These are phyloP conservation scores for Candida krabiensis DNA, from an alignment of 805 yeast genomes.

Conservation along the genomic window DNA sequence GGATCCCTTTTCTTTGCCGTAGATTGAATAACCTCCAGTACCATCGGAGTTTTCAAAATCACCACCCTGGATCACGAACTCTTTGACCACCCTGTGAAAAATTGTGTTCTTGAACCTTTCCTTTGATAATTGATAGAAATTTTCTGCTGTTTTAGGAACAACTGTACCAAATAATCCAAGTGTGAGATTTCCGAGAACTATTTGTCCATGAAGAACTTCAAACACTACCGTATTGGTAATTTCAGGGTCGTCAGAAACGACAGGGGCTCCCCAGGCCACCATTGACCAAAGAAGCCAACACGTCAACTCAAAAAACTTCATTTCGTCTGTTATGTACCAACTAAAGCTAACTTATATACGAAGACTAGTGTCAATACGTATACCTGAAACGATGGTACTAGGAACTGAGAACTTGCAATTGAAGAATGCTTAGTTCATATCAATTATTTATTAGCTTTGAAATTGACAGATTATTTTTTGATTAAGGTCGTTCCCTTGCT, in stretches of 20 bases:
- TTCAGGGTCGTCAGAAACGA: constrained; percentile 41
- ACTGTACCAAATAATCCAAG: constrained; percentile 66
- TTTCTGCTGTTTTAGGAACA: constrained; percentile 62
- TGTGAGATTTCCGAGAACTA: constrained; percentile 43
- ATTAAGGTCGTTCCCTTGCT: no score
- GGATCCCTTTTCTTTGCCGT: constrained; percentile 51
- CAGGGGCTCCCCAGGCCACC: constrained; percentile 5
- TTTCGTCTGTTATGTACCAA: not conserved
- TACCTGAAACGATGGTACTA: no score
- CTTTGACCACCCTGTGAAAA: constrained; percentile 73
- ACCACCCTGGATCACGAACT: constrained; percentile 87
- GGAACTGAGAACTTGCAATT: no score
- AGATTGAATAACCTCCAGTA: constrained; percentile 77
- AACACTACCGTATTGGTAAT: constrained; percentile 48
- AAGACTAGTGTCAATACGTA: no score
- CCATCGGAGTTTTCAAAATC: constrained; percentile 69
- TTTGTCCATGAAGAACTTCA: constrained; percentile 35
- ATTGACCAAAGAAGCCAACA: constrained; percentile 4
- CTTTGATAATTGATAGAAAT: constrained; percentile 53
- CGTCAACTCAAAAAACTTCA: constrained; percentile 1
- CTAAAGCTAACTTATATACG: no score
- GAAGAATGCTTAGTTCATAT: no score
- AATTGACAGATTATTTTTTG: no score
- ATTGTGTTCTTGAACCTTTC: constrained; percentile 53
- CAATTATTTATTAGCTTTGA: no score